These are phyloP conservation scores for Euphorbia lathyris DNA, from an alignment of 345 rosid genomes.

Conservation along the genomic window DNA sequence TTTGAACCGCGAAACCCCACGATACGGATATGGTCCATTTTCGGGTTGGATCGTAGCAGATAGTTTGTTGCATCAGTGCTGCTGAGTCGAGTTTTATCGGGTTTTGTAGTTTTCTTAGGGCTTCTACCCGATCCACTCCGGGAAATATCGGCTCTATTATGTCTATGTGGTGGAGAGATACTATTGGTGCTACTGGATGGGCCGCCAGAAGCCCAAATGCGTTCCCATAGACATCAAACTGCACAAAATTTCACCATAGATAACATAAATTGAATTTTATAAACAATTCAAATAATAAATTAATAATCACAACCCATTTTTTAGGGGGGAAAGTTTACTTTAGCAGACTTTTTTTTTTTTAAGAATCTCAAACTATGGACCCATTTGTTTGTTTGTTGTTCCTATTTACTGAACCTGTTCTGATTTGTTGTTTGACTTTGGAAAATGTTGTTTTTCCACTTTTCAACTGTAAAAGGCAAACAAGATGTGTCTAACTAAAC, in stretches of 20 bases:
- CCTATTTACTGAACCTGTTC: too few species aligned
- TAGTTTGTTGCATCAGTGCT: slow-evolving; percentile 58
- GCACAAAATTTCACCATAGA: not conserved
- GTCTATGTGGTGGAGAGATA: slow-evolving; percentile 74
- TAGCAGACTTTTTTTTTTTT: too few species aligned
- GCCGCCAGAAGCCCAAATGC: slow-evolving; percentile 64
- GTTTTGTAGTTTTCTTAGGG: slow-evolving; percentile 39
- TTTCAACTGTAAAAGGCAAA: too few species aligned
- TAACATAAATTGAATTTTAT: too few species aligned
- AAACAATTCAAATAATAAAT: too few species aligned
- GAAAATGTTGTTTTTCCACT: too few species aligned
- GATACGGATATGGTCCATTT: slow-evolving; percentile 73
- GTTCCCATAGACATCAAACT: slow-evolving; percentile 65
- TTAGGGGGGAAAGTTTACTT: too few species aligned
- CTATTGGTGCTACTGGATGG: slow-evolving; percentile 66
- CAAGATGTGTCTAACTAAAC: too few species aligned
- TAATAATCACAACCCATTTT: too few species aligned
- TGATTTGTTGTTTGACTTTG: too few species aligned
- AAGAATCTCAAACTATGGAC: too few species aligned
- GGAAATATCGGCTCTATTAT: slow-evolving; percentile 67
- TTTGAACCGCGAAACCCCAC: slow-evolving; percentile 76
- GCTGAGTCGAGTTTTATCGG: slow-evolving; percentile 61
- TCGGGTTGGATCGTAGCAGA: slow-evolving; percentile 53
- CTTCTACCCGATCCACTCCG: slow-evolving; percentile 34
- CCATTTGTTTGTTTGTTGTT: too few species aligned